Base-by-base conservation (phyloP, 805 yeast species). In the Suhomyces canberraensis region DNA sequence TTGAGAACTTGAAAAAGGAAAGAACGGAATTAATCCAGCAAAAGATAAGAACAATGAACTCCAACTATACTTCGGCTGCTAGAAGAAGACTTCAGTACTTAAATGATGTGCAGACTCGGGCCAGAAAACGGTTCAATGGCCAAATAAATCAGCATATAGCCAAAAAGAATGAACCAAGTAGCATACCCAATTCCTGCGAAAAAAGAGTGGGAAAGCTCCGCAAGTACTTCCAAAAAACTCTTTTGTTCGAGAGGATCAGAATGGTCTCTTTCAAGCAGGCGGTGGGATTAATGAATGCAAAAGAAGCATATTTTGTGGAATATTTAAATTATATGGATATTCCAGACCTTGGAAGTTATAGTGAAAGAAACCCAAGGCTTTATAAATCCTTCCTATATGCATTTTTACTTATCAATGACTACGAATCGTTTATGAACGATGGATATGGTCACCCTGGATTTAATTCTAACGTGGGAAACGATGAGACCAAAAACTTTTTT, bases 401-500 rank as follows among this genome's bases (percentile, higher is more conserved):
- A 3, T 48, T 56, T 29, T 42, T 51, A 1, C 38, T 58, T 36
- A 29, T 54, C 3, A 33, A 42, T 24, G 59, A 56, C 24, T 46
- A 36, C 33, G 16, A 17, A 20, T 22, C 33, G 9, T 27, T 36
- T 25, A 15, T 39, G 11, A 9, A n/a, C 15, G 42, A 42, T 13
- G 54, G 47, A 16, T 44, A 47, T 8, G n/a, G 25, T 9, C 58
- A 52, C 24, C 58, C 61, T 1, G 53, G 56, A 1, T 52, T 49
- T 34, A 58, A 57, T 33, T 27, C 55, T 9, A 55, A 57, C 26
- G 21, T 28, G 11, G 16, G 19, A 11, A 18, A 29, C 3, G 41
- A 29, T 18, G 18, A 28, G 3, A 25, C 16, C 20, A 28, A 29
- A 4, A 37, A 41, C 25, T 45, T 40, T 29, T 25, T 37, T 13